Conservation (phyloP, 805 yeast genomes). For the Sugiyamaella lignohabitans region DNA sequence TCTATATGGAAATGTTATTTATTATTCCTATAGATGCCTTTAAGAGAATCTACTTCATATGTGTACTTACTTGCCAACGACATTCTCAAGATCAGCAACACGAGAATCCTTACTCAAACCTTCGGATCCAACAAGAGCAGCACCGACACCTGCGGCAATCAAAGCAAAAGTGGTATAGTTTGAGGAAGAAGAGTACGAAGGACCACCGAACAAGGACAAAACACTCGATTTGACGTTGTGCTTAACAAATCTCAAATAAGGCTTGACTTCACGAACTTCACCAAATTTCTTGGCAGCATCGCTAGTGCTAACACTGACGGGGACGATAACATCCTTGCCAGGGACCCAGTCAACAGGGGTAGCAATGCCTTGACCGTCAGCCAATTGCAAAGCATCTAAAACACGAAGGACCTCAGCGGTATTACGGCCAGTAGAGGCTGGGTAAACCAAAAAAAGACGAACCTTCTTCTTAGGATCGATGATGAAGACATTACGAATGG, state of each 20-base stretch:
- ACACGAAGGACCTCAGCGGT: conserved; percentile 88
- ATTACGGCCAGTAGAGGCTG: conserved; percentile 93
- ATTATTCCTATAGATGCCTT: not conserved
- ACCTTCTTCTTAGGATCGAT: conserved; percentile 88
- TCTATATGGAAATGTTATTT: conserved; percentile 4
- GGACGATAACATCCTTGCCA: conserved; percentile 89
- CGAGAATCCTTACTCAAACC: conserved; percentile 10
- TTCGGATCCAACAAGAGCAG: conserved; percentile 1
- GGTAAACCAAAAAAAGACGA: conserved; percentile 80
- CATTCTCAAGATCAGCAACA: conserved; percentile 10
- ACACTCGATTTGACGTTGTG: conserved; percentile 15
- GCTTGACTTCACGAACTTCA: conserved; percentile 77
- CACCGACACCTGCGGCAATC: conserved; percentile 6
- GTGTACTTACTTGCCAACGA: conserved; percentile 13
- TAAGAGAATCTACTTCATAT: not conserved
- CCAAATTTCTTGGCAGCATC: conserved; percentile 80
- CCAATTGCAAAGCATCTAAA: conserved; percentile 73
- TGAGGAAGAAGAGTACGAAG: conserved; percentile 2
- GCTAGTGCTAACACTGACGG: conserved; percentile 75
- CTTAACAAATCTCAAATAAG: conserved; percentile 72
- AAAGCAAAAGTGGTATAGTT: conserved; percentile 1
- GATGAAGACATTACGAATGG: conserved; percentile 87
- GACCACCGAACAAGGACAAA: not conserved
- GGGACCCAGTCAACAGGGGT: conserved; percentile 89
- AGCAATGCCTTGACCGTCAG: conserved; percentile 72